Evolutionary conservation across 257 asterid species (phyloP).

Genomic region (Mitragyna speciosa): DNA sequence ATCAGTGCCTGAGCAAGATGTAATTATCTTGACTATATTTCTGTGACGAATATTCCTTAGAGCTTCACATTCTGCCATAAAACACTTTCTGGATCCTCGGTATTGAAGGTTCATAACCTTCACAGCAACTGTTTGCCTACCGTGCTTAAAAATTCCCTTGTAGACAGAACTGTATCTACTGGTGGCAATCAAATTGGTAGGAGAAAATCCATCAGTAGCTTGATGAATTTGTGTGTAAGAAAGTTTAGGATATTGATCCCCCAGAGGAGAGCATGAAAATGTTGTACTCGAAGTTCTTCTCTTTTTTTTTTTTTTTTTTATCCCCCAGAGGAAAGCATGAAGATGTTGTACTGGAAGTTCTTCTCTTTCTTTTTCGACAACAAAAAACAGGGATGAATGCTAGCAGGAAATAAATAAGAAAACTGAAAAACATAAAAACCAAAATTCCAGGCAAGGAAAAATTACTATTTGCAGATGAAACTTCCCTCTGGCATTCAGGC

Average conservation of each 20-base stretch:
- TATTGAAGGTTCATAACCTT: slow-evolving; percentile 27
- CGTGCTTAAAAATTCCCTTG: slow-evolving; percentile 13
- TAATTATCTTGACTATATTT: slow-evolving; percentile 26
- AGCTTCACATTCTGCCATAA: slow-evolving; percentile 26
- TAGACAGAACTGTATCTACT: slow-evolving; percentile 19
- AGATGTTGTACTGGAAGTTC: neutral
- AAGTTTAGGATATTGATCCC: neutral
- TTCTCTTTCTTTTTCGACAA: neutral
- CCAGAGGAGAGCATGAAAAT: neutral
- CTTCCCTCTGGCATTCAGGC: neutral
- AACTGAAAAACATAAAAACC: neutral
- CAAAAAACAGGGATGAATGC: neutral
- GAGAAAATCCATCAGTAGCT: neutral
- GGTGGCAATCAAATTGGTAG: slow-evolving; percentile 6
- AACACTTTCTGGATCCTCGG: slow-evolving; percentile 26
- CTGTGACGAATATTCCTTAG: slow-evolving; percentile 27
- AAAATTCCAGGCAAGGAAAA: too few species aligned
- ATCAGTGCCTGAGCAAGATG: slow-evolving; percentile 30
- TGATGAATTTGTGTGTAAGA: neutral
- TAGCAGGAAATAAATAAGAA: neutral
- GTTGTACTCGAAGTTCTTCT: neutral
- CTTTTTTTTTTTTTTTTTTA: neutral
- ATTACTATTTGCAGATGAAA: neutral
- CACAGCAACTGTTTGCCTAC: slow-evolving; percentile 18
- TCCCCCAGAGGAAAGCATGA: neutral